These are phyloP conservation scores for Lentinula guzmanii DNA, from an alignment of 768 basidiomycete species.

Conservation along the genomic window DNA sequence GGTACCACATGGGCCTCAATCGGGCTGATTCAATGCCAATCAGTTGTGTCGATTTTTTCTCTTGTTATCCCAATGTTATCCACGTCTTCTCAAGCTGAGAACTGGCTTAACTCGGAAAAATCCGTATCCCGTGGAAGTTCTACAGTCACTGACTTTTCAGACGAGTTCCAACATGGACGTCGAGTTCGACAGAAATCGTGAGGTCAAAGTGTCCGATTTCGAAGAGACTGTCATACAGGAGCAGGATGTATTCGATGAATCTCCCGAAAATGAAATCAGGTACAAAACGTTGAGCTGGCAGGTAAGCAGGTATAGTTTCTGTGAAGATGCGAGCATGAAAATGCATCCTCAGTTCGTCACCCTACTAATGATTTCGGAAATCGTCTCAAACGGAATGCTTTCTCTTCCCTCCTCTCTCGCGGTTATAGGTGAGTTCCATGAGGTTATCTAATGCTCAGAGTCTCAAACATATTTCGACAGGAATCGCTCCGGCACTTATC, in stretches of 20 bases:
- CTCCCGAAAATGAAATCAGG: slow-evolving; percentile 37
- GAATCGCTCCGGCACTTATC: slow-evolving; percentile 45
- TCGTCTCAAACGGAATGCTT: slow-evolving; percentile 51
- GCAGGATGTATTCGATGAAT: slow-evolving; percentile 36
- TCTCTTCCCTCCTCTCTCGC: slow-evolving; percentile 48
- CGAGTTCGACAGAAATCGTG: too few species aligned
- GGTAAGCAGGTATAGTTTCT: slow-evolving; percentile 16
- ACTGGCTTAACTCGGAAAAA: not conserved
- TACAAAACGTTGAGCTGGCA: slow-evolving; percentile 52
- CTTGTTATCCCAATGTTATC: too few species aligned
- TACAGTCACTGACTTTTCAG: too few species aligned
- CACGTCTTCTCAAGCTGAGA: too few species aligned
- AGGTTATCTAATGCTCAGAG: not conserved
- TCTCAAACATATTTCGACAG: slow-evolving; percentile 15
- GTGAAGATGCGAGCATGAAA: not conserved
- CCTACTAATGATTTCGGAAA: slow-evolving; percentile 51
- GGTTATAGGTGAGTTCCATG: slow-evolving; percentile 33
- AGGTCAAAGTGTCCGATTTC: not conserved
- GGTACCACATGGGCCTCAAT: too few species aligned
- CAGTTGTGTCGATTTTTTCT: too few species aligned
- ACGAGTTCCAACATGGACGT: too few species aligned
- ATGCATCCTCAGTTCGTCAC: slow-evolving; percentile 31
- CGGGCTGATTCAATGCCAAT: too few species aligned
- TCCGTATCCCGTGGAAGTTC: not conserved
- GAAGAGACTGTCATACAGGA: slow-evolving; percentile 1